Conservation (phyloP, 805 yeast genomes). For the Blastobotrys robertii region DNA sequence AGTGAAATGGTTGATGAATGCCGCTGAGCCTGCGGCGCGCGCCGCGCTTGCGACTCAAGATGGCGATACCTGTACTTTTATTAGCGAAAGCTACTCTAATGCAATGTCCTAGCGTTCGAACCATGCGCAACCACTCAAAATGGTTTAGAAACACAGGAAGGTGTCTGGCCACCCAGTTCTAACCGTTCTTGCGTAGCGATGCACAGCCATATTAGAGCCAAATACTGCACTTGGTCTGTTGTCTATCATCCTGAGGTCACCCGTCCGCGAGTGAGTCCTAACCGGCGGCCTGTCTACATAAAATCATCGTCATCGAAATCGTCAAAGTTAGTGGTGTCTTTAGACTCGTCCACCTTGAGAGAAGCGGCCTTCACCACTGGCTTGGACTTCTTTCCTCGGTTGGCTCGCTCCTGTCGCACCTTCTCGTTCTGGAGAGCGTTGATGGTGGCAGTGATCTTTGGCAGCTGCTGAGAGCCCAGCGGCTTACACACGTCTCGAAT, state of each 20-base stretch:
- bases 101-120: too few relatives aligned
- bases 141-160: too few relatives aligned
- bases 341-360: constrained; percentile 49
- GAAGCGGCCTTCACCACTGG: constrained; percentile 69
- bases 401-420: constrained; percentile 82
- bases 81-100: too few relatives aligned
- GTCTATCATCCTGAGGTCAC: too few relatives aligned
- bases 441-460: constrained; percentile 79
- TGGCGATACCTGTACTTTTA: not conserved
- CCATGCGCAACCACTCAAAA: too few relatives aligned
- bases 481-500: constrained; percentile 80
- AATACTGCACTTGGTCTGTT: too few relatives aligned
- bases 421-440: constrained; percentile 76
- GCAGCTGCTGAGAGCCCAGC: constrained; percentile 65
- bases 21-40: not conserved
- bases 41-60: not conserved
- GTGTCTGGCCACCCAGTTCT: too few relatives aligned
- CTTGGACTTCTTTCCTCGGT: constrained; percentile 93
- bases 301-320: constrained; percentile 33
- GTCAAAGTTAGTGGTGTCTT: constrained; percentile 43
- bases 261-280: too few relatives aligned
- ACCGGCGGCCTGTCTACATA: constrained; percentile 23
- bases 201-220: too few relatives aligned
- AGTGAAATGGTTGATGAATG: not conserved
- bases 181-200: too few relatives aligned